Evolutionary conservation across 1,139 yeast species (phyloP), one percentile per base, ranked within the genome.

Genomic region (Yamadazyma dushanensis): DNA sequence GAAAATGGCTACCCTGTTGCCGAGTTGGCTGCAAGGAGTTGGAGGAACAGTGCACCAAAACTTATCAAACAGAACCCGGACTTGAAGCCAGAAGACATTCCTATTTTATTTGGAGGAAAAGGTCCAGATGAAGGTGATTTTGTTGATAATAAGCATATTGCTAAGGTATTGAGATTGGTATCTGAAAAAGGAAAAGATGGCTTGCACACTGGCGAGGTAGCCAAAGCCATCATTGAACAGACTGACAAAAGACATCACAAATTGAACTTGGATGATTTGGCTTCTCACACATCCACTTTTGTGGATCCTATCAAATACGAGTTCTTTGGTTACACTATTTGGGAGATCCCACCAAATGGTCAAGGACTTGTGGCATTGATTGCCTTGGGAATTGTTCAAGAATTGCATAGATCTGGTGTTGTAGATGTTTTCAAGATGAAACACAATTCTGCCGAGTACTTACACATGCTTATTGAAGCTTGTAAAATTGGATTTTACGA

Each of bases 291-390:
- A 0, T 74, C 88, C 2, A 69, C 82, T 0, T 69, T 76, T 46
- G 80, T 81, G 13, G 79, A 79, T 1, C 88, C 92, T 2, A 74
- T 83, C 19, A 59, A 63, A 10, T 57, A 77, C 36, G 73, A 68
- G 18, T 62, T 74, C 40, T 55, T 68, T 37, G 72, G 74, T 38
- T 53, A 56, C 31, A 61, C 70, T 41, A 51, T 78, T 43, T 82
- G 87, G 83, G 92, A 83, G 53, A 80, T 83, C 41, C 92, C 95
- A 6, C 94, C 95, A 19, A 85, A 81, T 54, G 89, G 94, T 4
- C 86, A 83, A 36, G 94, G 92, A 3, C 59, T 84, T 18, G 84
- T 84, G 26, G 92, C 89, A 0, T 62, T 84, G 29, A 61, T 82
- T 23, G 79, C 89, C 0, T 57, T 83, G n/a, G 94, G 94, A 0